Percentiles rank a stretch among this genome's conserved stretches.
Evolutionary conservation across 306 rosid genomes (phyloP).

Genomic region (Parietaria judaica): DNA sequence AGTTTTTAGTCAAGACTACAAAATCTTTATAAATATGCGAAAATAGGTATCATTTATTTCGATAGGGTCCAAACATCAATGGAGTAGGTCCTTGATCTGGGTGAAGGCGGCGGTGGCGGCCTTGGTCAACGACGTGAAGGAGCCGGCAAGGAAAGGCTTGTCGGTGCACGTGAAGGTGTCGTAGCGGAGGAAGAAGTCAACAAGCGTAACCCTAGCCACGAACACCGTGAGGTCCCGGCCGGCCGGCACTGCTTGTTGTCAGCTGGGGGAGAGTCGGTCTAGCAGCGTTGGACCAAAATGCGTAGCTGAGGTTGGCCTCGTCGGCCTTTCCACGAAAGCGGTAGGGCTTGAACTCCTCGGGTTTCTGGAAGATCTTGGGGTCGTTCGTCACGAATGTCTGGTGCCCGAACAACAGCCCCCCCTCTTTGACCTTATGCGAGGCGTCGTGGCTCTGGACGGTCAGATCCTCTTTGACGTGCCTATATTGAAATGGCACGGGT

Average conservation of each 20-base stretch:
- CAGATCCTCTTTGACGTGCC: slow-evolving; percentile 44
- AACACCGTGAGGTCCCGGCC: slow-evolving; percentile 49
- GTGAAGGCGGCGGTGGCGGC: neutral
- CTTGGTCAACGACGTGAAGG: slow-evolving; percentile 28
- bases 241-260: slow-evolving; percentile 59
- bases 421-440: slow-evolving; percentile 43
- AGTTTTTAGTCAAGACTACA: too few species aligned
- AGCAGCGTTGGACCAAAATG: slow-evolving; percentile 43
- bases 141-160: slow-evolving; percentile 29
- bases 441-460: slow-evolving; percentile 49
- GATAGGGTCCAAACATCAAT: too few species aligned
- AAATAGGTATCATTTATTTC: too few species aligned
- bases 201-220: slow-evolving; percentile 34
- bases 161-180: slow-evolving; percentile 41
- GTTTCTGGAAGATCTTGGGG: slow-evolving; percentile 34
- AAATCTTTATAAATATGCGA: too few species aligned
- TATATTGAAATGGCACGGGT: slow-evolving; percentile 59
- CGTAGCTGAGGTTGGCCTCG: slow-evolving; percentile 30
- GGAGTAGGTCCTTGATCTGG: slow-evolving; percentile 37
- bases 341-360: slow-evolving; percentile 38
- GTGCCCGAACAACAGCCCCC: slow-evolving; percentile 61
- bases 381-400: slow-evolving; percentile 59
- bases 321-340: slow-evolving; percentile 16
- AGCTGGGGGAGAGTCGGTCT: slow-evolving; percentile 37
- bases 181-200: slow-evolving; percentile 48